Evolutionary conservation across 352 stramenopile genomes (phyloP).

Genomic region (Thalassiosira hispida): DNA sequence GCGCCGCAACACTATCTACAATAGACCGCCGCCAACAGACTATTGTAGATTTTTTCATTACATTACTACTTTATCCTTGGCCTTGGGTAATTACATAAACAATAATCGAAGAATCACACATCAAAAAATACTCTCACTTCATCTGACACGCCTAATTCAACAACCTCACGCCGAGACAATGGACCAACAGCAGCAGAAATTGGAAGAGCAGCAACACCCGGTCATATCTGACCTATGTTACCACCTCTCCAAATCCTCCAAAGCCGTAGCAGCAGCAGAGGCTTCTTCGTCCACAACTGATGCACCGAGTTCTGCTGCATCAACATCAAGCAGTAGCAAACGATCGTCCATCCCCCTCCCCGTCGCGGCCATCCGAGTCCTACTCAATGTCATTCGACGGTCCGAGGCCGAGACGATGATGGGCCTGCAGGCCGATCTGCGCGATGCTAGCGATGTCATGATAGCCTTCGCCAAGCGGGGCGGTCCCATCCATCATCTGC

Average conservation of each 20-base stretch:
- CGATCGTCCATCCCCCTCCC: slow-evolving; percentile 85
- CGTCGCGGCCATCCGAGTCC: slow-evolving; percentile 92
- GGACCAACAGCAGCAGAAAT: slow-evolving; percentile 16
- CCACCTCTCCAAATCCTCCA: slow-evolving; percentile 28
- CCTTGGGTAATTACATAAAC: no score
- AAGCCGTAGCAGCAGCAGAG: background rate
- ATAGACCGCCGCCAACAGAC: no score
- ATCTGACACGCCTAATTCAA: background rate
- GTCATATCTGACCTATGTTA: slow-evolving; percentile 37
- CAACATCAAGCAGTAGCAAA: background rate
- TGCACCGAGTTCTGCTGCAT: no score
- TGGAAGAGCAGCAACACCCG: slow-evolving; percentile 17
- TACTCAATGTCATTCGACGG: slow-evolving; percentile 91
- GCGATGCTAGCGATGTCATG: slow-evolving; percentile 83
- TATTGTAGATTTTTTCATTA: no score
- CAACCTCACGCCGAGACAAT: background rate
- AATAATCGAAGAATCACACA: no score
- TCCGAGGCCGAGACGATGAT: slow-evolving; percentile 94
- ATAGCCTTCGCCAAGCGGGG: slow-evolving; percentile 53
- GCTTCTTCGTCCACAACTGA: background rate
- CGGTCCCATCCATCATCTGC: slow-evolving; percentile 6
- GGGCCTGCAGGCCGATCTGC: slow-evolving; percentile 92
- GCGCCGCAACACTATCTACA: no score
- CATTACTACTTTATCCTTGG: no score
- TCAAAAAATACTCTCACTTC: no score